Evolutionary conservation across 2,329 filamentous ascomycete genomes (phyloP), one percentile per base, ranked within the genome.

Genomic region (Pseudocercospora crystallina): DNA sequence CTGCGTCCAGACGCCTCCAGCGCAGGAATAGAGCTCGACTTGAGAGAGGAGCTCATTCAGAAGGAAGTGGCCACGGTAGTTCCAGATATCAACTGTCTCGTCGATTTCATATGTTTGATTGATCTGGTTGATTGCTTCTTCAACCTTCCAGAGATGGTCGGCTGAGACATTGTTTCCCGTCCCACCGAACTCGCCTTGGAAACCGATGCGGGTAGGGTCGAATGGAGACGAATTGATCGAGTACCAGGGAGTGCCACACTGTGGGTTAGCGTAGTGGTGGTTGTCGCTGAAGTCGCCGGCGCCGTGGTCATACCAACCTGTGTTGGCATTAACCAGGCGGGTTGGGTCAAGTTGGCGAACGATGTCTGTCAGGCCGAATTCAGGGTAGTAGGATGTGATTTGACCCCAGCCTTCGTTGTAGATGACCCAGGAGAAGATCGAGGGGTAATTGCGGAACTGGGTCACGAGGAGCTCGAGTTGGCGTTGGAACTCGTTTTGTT

Each of bases 341-440:
- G 82, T 84, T 0, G 84, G 80, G 59, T 89, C 86, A 2, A 86
- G 67, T 1, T 71, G 58, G 38, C 74, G 75, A 2, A 88, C 76
- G 0, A 76, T 65, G 1, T 79, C 72, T 0, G 82, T 80, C 10
- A 89, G 70, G 3, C 65, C 69, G 11, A 77, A 76, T 54, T 88
- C 85, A 0, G 83, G 81, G 30, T 65, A 65, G 7, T 73, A 73
- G 0, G 73, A 60, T 2, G 64, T 73, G 2, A 80, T 68, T 61
- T 88, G 85, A 2, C 82, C 84, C 85, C 85, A 88, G 37, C 83
- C 84, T 65, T 88, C 85, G 62, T 88, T 87, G 67, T 87, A 88
- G 59, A 88, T 82, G 12, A 85, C 72, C 82, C 84, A 88, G 1
- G 80, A 78, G 8, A 80, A 75, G 53, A 88, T 86, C 48, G 80